These are phyloP conservation scores for Cryptomeria japonica DNA, from an alignment of 75 land plant genomes.

Conservation along the genomic window DNA sequence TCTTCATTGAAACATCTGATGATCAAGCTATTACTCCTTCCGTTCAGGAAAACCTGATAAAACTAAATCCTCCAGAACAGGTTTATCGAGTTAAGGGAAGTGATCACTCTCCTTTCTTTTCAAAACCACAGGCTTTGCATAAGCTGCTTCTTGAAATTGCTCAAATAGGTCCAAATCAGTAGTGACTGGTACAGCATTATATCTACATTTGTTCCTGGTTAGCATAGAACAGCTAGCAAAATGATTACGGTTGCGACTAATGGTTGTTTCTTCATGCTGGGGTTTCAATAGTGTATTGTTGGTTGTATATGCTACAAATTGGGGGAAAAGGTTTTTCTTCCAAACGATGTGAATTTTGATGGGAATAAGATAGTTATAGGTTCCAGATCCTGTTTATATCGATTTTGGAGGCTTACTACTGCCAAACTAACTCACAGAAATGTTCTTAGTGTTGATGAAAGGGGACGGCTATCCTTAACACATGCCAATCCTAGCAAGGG, in stretches of 20 bases:
- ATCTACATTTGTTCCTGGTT: neutral
- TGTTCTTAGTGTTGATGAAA: neutral
- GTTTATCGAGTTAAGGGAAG: conserved; percentile 83
- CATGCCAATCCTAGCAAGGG: conserved; percentile 7
- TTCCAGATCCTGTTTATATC: neutral
- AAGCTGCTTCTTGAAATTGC: conserved; percentile 80
- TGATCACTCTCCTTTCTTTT: conserved; percentile 95
- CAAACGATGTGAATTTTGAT: neutral
- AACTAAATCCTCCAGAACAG: conserved; percentile 65
- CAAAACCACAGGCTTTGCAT: conserved; percentile 92
- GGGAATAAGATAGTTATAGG: neutral
- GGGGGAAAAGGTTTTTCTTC: neutral
- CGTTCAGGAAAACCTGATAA: conserved; percentile 60
- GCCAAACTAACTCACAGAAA: neutral
- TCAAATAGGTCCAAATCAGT: conserved; percentile 19
- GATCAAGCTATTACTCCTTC: conserved; percentile 70
- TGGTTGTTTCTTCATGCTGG: neutral
- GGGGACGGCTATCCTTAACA: neutral
- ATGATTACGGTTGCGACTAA: neutral
- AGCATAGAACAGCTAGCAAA: neutral
- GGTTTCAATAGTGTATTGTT: neutral
- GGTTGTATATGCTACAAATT: neutral
- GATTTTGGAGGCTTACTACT: neutral
- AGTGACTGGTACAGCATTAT: neutral
- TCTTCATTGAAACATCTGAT: conserved; percentile 73